A percentile compares a stretch with the other conserved stretches of the same genome.
Conservation (phyloP, 768 basidiomycete species). For the Boletus fagicola region DNA sequence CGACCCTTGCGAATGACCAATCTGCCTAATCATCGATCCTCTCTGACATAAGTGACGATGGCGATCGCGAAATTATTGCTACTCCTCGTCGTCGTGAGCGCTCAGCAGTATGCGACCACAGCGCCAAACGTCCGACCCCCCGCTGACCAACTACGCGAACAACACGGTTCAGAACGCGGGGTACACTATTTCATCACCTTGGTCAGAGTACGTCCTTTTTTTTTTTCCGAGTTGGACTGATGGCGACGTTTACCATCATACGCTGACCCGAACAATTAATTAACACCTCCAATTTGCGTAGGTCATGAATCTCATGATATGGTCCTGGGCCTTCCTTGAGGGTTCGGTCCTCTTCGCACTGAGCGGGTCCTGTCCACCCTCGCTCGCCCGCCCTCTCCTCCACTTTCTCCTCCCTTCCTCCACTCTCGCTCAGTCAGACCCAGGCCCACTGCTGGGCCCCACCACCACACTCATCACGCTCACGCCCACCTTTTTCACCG, state of each 20-base stretch:
- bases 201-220: not conserved
- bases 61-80: slow-evolving; percentile 9
- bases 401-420: not conserved
- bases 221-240: not conserved
- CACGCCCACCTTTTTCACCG: slow-evolving; percentile 10
- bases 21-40: not conserved
- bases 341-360: not conserved
- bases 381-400: not conserved
- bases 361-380: not conserved
- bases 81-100: not conserved
- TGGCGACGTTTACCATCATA: no score
- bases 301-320: not conserved
- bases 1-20: no score
- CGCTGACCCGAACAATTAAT: not conserved
- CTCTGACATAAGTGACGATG: not conserved
- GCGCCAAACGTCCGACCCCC: slow-evolving; percentile 19
- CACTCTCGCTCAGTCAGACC: no score
- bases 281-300: not conserved
- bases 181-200: not conserved
- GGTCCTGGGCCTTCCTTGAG: slow-evolving; percentile 12
- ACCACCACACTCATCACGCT: slow-evolving; percentile 10
- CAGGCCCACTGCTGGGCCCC: no score
- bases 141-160: slow-evolving; percentile 12
- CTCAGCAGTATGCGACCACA: slow-evolving; percentile 3
- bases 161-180: not conserved